Conservation (phyloP, 805 yeast genomes). For the Metschnikowia anglica region DNA sequence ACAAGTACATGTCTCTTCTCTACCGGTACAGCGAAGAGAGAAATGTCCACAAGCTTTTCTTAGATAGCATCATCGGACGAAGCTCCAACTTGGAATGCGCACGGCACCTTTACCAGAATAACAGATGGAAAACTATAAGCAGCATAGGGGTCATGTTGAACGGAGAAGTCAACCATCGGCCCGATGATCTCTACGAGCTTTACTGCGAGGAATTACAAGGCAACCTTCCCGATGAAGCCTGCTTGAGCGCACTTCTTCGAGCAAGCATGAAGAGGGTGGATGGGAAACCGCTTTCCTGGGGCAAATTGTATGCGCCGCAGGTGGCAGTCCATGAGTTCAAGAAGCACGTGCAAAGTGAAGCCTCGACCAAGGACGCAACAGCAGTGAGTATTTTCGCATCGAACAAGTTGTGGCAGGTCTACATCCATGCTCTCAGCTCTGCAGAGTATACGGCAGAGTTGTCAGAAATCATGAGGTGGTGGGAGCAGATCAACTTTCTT, state of each 20-base stretch:
- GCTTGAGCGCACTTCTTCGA: conserved; percentile 45
- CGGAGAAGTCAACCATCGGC: conserved; percentile 35
- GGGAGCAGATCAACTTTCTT: conserved; percentile 47
- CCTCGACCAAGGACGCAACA: conserved; percentile 1
- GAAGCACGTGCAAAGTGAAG: conserved; percentile 28
- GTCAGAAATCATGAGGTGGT: conserved; percentile 50
- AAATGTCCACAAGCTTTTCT: conserved; percentile 17
- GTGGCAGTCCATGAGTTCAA: conserved; percentile 59
- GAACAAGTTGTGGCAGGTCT: conserved; percentile 49
- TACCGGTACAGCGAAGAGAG: conserved; percentile 16
- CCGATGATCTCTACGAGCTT: conserved; percentile 28
- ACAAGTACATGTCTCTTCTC: conserved; percentile 28
- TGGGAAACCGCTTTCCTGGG: conserved; percentile 44
- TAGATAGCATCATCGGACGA: conserved; percentile 11
- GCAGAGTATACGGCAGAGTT: conserved; percentile 50
- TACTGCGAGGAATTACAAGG: conserved; percentile 29
- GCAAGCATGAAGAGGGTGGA: conserved; percentile 40
- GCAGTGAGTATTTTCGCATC: conserved; percentile 21
- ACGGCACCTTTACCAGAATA: conserved; percentile 26
- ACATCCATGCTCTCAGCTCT: conserved; percentile 49
- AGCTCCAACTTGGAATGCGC: conserved; percentile 24
- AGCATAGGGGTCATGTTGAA: conserved; percentile 36
- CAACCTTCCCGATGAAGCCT: conserved; percentile 28
- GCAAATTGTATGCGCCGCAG: conserved; percentile 53
- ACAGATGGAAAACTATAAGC: conserved; percentile 26